Evolutionary conservation across 2,329 filamentous ascomycete species (phyloP).

Genomic region (Cladosporium sp.): DNA sequence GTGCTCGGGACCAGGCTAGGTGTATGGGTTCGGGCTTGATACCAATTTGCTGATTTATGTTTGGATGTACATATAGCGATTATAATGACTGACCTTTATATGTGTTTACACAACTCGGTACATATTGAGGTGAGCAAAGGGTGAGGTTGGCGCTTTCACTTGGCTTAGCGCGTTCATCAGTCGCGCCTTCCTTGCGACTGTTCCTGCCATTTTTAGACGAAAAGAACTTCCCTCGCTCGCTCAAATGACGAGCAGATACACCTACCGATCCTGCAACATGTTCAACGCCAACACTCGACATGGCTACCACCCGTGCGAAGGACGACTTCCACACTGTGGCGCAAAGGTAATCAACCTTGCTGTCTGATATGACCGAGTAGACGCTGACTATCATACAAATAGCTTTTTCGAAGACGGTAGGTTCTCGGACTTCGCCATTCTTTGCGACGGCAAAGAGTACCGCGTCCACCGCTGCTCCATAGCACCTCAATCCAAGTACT

Average conservation of each 20-base stretch:
- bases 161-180: neutral
- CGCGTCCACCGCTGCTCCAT: conserved; percentile 20
- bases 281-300: neutral
- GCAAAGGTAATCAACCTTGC: neutral
- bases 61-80: conserved; percentile 8
- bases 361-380: neutral
- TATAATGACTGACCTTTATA: neutral
- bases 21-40: conserved; percentile 9
- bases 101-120: neutral
- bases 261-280: no score
- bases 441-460: conserved; percentile 16
- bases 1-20: conserved; percentile 4
- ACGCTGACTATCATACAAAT: neutral
- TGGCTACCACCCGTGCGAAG: neutral
- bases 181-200: neutral
- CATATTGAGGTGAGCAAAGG: neutral
- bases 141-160: neutral
- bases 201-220: neutral
- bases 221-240: neutral
- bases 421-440: conserved; percentile 21
- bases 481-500: conserved; percentile 19
- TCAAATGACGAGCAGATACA: neutral
- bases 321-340: neutral
- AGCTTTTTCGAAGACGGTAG: neutral
- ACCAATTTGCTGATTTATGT: conserved; percentile 17